Evolutionary conservation across 2,329 filamentous ascomycete species (phyloP), one percentile per base, ranked within the genome.

Genomic region (Mariannaea sp.): DNA sequence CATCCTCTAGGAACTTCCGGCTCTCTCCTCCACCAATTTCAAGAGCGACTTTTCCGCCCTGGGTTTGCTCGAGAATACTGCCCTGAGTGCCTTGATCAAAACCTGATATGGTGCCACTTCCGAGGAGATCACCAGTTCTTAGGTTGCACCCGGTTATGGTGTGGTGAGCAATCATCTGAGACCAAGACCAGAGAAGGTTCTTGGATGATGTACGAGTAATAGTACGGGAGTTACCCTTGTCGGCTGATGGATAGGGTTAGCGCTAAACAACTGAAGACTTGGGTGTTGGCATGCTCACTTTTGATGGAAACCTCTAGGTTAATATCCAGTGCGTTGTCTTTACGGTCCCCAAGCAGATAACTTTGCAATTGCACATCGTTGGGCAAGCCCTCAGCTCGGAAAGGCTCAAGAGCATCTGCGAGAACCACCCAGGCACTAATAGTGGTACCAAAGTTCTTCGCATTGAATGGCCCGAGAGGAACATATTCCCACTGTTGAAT

Each of bases 131-230:
- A 38, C 90, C 90, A 0, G 85, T 79, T 5, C 84, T 81, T 73
- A 94, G 77, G 9, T 86, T 85, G 70, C 90, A 94, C 2, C 90
- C 90, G 0, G 85, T 87, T 43, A 90, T 81, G 2, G 87, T 86
- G 69, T 94, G 90, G 70, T 94, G 90, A 0, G 90, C 82, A 44
- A 94, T 76, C 89, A 93, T 92, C 69, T 94, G 90, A 1, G 88
- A 81, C 74, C 91, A 94, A 0, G 89, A 92, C 80, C 85, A 94
- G 1, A 93, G 78, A 2, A 94, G 77, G 48, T 77, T 71, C 36
- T 65, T 69, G 14, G 71, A 70, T 47, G 70, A 57, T 5, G 62
- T 64, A 4, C 52, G 45, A 0, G 42, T 59, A 22, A 62, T 61
- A 17, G 62, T 67, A 4, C 66, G 68, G 26, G 62, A 71, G 45